Base-by-base conservation (phyloP, 2,329 filamentous ascomycete species). In the Fonsecaea multimorphosa region DNA sequence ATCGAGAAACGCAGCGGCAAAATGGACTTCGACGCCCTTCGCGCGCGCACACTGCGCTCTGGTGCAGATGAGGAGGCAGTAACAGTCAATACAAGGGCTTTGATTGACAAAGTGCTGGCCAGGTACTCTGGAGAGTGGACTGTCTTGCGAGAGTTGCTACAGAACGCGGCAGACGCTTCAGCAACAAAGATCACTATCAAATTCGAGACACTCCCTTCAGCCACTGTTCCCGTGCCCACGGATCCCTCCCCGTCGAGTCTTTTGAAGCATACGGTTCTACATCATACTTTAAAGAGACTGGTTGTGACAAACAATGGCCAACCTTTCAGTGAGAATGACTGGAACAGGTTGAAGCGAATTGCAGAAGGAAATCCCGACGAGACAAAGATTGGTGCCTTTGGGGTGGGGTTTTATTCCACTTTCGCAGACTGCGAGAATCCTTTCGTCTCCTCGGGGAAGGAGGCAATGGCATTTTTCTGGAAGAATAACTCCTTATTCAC, bases 401-500 rank as follows among this genome's bases (percentile, higher is more conserved):
- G 95, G 71, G 95, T 99, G 34, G 95, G 95, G 1, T 99, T 99
- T 81, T 99, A 99, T 83, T 96, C 92, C 76, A 94, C 98, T 44
- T 99, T 99, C 77, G 92, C 95, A 68, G 95, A 99, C 76, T 99
- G 94, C 76, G 96, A 99, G 78, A 93, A 97, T 72, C 95, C 95
- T 0, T 98, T 99, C 75, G 91, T 99, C 70, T 95, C 92, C 71
- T 98, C 94, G 0, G 95, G 95, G 0, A 87, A 85, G 68, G 89
- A 96, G 78, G 93, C 93, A 40, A 97, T 99, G 92, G 94, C 94
- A 0, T 99, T 99, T 75, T 99, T 97, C 81, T 99, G 95, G 96
- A 98, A 97, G 78, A 93, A 91, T n/a, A 98, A 98, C 77, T 92
- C 92, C 4, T 85, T 99, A 1, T 98, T 97, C 76, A 99, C 96